phyloP scores from a whole-genome alignment of 768 basidiomycete genomes.

The Amyloporia xantha region DNA sequence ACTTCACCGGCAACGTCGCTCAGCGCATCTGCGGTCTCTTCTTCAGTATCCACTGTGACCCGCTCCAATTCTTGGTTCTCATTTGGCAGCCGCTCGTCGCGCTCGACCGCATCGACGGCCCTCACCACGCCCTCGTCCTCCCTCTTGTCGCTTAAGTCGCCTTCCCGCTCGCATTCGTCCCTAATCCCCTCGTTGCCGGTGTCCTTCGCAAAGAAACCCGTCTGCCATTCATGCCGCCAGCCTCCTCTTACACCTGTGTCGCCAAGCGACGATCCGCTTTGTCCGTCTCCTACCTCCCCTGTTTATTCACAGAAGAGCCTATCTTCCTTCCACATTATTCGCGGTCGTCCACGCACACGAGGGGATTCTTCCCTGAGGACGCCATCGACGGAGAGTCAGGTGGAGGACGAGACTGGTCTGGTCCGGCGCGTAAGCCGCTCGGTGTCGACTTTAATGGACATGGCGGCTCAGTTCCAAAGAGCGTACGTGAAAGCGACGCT shows the following conservation, averaged over 20 bases:
- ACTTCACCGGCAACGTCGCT: constrained; percentile 5
- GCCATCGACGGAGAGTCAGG: no score
- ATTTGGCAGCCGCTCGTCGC: constrained; percentile 33
- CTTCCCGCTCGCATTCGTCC: constrained; percentile 22
- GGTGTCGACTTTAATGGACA: constrained; percentile 38
- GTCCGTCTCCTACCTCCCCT: constrained; percentile 5
- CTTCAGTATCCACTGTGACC: constrained; percentile 26
- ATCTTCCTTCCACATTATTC: background rate
- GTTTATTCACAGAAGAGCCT: constrained; percentile 3
- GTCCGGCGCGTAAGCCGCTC: constrained; percentile 29
- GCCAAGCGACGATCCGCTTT: constrained; percentile 10
- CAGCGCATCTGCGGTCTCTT: constrained; percentile 12
- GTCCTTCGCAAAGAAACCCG: constrained; percentile 3
- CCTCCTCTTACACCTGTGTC: constrained; percentile 5
- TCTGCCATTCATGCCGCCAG: constrained; percentile 8
- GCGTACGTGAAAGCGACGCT: constrained; percentile 51
- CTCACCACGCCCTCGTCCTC: constrained; percentile 27
- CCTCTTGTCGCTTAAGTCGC: constrained; percentile 21
- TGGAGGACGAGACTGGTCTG: constrained; percentile 5
- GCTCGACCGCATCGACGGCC: constrained; percentile 31
- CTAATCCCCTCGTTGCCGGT: constrained; percentile 8
- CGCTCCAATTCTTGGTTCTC: constrained; percentile 38
- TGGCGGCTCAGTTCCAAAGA: constrained; percentile 50
- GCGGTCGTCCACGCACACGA: constrained; percentile 12
- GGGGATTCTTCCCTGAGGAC: background rate